Percentiles rank a stretch among this genome's conserved stretches.
Evolutionary conservation across 2,329 filamentous ascomycete genomes (phyloP).

Genomic region (Sphaerostilbella broomeana): DNA sequence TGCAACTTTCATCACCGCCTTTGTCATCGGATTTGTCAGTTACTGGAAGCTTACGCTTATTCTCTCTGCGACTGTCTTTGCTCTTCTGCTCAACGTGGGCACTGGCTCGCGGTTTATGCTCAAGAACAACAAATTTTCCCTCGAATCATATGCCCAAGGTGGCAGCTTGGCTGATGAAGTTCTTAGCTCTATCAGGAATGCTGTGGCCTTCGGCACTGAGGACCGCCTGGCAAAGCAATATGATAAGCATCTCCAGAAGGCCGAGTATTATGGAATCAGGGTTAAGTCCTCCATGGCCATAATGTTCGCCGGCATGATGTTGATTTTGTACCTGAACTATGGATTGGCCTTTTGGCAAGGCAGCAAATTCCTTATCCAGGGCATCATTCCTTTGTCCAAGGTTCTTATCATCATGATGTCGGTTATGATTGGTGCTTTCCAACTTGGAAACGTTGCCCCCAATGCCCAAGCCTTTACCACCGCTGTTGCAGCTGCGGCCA

Average conservation of each 20-base stretch:
- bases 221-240: constrained; percentile 83
- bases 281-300: constrained; percentile 65
- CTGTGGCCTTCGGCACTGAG: constrained; percentile 88
- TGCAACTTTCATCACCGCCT: constrained; percentile 80
- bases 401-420: constrained; percentile 84
- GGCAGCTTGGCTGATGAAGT: constrained; percentile 92
- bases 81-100: constrained; percentile 73
- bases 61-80: constrained; percentile 71
- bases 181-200: constrained; percentile 86
- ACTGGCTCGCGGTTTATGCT: constrained; percentile 67
- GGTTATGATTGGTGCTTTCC: constrained; percentile 89
- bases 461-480: constrained; percentile 83
- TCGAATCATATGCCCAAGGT: constrained; percentile 75
- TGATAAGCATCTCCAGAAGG: constrained; percentile 64
- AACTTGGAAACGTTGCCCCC: constrained; percentile 79
- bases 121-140: constrained; percentile 70
- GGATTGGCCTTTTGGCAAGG: constrained; percentile 86
- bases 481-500: constrained; percentile 74
- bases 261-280: constrained; percentile 69
- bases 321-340: constrained; percentile 80
- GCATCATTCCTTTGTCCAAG: constrained; percentile 58
- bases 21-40: constrained; percentile 83
- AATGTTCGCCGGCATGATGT: constrained; percentile 82
- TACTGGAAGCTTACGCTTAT: constrained; percentile 94
- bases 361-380: constrained; percentile 63